Base-by-base conservation (phyloP, 1,284 basidiomycete species). In the Hemileia vastatrix region DNA sequence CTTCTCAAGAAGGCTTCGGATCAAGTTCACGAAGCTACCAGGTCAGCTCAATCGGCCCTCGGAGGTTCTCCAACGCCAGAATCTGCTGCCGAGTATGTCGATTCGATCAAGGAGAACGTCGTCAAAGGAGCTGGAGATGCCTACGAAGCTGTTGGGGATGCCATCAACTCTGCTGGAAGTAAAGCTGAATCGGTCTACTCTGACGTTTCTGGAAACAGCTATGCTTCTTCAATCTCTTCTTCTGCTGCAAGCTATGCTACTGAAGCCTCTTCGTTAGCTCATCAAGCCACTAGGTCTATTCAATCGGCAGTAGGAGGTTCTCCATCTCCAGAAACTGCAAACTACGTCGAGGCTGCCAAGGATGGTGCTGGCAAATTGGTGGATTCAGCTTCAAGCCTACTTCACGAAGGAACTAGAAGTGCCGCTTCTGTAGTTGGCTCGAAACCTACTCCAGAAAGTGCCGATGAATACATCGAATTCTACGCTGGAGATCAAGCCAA, bases 241-340 rank as follows among this genome's bases (percentile, higher is more conserved):
- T 67, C 65, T 4, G 66, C 36, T 9, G 36, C 36, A 11, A 40
- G 36, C 36, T 40, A 40, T 40, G 36, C 36, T 40, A 40, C 36
- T 15, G 36, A 40, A 40, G 36, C 36, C 15, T 40, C 36, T 15
- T 40, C 36, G 11, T 11, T 40, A 9, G 36, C 36, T 40, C 36
- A 40, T 40, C 9, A 15, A 9, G 36, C 36, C 15, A 40, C 36
- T 15, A 40, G 36, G 36, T 40, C 36, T 40, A 40, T 40, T 15
- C 36, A 40, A 40, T 40, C 36, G 8, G 36, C 61, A 6, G 63
- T 58, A 21, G 67, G 66, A 8, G 66, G 56, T 5, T 58, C 54
- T 5, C 52, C 59, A 24, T 49, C 64, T n/a, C 66, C 66, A 21
- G 67, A 68, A 54, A 61, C 61, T 2, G 23, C 60, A 1, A 36